Percentiles rank a stretch among this genome's conserved stretches.
These are phyloP conservation scores for Monosporascus sp. DNA, from an alignment of 2,329 filamentous ascomycete species.

Conservation along the genomic window DNA sequence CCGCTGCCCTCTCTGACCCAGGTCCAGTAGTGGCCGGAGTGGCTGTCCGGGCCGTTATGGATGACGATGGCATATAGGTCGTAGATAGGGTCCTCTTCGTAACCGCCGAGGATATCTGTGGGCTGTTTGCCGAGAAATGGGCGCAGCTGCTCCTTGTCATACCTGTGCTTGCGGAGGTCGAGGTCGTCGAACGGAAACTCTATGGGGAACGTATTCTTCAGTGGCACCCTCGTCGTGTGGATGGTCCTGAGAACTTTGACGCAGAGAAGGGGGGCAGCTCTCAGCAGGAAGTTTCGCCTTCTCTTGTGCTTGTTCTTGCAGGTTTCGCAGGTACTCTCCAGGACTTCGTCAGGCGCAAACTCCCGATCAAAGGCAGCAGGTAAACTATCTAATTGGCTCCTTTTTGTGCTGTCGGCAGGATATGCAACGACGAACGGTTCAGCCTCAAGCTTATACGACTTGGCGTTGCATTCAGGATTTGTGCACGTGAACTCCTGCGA, in stretches of 20 bases:
- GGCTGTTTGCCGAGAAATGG: slow-evolving; percentile 13
- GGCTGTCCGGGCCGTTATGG: slow-evolving; percentile 63
- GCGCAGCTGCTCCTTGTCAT: slow-evolving; percentile 3
- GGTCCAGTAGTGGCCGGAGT: slow-evolving; percentile 75
- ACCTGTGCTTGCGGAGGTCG: slow-evolving; percentile 39
- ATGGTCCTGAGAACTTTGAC: slow-evolving; percentile 47
- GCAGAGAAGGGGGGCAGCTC: slow-evolving; percentile 61
- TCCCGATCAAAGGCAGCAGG: slow-evolving; percentile 1
- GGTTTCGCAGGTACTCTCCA: slow-evolving; percentile 67
- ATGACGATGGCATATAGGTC: slow-evolving; percentile 81
- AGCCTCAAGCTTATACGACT: slow-evolving; percentile 34
- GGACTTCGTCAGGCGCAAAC: slow-evolving; percentile 49
- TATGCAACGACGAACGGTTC: slow-evolving; percentile 1
- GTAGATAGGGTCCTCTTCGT: slow-evolving; percentile 61
- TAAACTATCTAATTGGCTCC: neutral
- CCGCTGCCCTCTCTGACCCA: slow-evolving; percentile 54
- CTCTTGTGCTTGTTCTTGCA: slow-evolving; percentile 61
- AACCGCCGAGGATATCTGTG: slow-evolving; percentile 34
- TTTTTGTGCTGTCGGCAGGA: neutral
- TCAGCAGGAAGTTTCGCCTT: slow-evolving; percentile 47
- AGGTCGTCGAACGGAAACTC: slow-evolving; percentile 72
- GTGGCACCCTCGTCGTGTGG: slow-evolving; percentile 23
- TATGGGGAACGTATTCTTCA: slow-evolving; percentile 67
- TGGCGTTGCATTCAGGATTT: slow-evolving; percentile 54
- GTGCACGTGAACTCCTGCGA: slow-evolving; percentile 62